Conservation (phyloP, 768 basidiomycete genomes). For the Trametes gibbosa region DNA sequence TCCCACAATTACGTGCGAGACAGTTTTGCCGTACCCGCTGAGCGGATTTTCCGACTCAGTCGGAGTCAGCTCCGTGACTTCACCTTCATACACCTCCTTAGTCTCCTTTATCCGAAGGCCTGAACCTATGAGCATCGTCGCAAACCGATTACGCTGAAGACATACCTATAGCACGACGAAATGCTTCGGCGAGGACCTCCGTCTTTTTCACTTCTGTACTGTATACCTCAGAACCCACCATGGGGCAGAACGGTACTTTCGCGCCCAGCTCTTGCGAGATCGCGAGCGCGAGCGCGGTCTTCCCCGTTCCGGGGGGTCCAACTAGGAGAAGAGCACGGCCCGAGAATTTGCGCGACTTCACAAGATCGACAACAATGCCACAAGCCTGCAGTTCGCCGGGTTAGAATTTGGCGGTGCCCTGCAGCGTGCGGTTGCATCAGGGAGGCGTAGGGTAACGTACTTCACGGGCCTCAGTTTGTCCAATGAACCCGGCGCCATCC, state of each 20-base stretch:
- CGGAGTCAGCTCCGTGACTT: constrained; percentile 95
- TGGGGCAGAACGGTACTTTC: constrained; percentile 97
- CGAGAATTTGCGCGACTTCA: constrained; percentile 90
- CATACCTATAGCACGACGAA: constrained; percentile 93
- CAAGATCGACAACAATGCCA: constrained; percentile 84
- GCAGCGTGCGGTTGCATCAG: too few species aligned
- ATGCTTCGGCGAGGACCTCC: constrained; percentile 92
- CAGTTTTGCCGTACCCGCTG: constrained; percentile 96
- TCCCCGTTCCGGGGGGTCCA: constrained; percentile 96
- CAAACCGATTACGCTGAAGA: constrained; percentile 16
- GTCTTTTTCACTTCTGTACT: constrained; percentile 98
- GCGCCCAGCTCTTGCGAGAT: constrained; percentile 91
- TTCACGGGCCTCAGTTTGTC: constrained; percentile 88
- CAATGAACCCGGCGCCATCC: constrained; percentile 84
- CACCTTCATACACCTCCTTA: constrained; percentile 98
- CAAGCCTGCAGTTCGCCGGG: constrained; percentile 59
- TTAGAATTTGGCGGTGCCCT: not conserved
- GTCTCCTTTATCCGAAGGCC: constrained; percentile 98
- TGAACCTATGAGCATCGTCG: constrained; percentile 30
- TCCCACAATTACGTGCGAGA: constrained; percentile 95
- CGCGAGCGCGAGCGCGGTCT: constrained; percentile 95
- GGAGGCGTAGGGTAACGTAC: constrained; percentile 38
- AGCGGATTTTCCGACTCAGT: constrained; percentile 96
- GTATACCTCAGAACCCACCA: constrained; percentile 98
- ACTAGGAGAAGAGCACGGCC: constrained; percentile 90